Evolutionary conservation across 495 filamentous ascomycete genomes (phyloP).

Genomic region (Aspergillus coremiiformis): DNA sequence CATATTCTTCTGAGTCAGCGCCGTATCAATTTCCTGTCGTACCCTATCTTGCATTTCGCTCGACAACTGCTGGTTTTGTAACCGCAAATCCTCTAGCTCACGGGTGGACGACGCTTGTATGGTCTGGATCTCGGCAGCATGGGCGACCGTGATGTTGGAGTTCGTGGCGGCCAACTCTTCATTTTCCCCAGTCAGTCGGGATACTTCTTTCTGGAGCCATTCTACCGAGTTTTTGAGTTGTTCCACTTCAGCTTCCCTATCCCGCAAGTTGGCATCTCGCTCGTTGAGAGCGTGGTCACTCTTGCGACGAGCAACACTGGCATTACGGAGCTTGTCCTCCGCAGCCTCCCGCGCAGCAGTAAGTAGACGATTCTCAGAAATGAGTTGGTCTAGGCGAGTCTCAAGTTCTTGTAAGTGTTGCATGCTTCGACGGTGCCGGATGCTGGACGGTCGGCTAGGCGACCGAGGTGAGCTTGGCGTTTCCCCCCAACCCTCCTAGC

Average conservation of each 20-base stretch:
- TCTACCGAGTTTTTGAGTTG: constrained; percentile 68
- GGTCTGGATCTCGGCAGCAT: constrained; percentile 57
- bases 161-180: constrained; percentile 65
- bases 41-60: constrained; percentile 58
- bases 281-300: constrained; percentile 49
- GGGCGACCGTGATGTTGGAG: constrained; percentile 52
- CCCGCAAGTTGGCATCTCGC: constrained; percentile 47
- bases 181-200: constrained; percentile 65
- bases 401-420: constrained; percentile 81
- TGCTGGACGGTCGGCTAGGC: constrained; percentile 90
- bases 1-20: constrained; percentile 63
- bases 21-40: constrained; percentile 50
- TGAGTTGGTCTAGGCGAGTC: constrained; percentile 65
- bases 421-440: constrained; percentile 92
- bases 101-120: constrained; percentile 44
- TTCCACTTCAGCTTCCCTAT: constrained; percentile 71
- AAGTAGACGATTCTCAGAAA: constrained; percentile 72
- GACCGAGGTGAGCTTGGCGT: constrained; percentile 85
- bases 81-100: constrained; percentile 57
- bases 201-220: constrained; percentile 71
- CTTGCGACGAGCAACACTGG: constrained; percentile 45
- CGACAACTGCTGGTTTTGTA: constrained; percentile 51
- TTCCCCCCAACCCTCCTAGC: constrained; percentile 89
- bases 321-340: constrained; percentile 55
- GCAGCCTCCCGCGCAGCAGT: constrained; percentile 62